Base-by-base conservation (phyloP, 2,329 filamentous ascomycete species). In the Epichloe sibirici region DNA sequence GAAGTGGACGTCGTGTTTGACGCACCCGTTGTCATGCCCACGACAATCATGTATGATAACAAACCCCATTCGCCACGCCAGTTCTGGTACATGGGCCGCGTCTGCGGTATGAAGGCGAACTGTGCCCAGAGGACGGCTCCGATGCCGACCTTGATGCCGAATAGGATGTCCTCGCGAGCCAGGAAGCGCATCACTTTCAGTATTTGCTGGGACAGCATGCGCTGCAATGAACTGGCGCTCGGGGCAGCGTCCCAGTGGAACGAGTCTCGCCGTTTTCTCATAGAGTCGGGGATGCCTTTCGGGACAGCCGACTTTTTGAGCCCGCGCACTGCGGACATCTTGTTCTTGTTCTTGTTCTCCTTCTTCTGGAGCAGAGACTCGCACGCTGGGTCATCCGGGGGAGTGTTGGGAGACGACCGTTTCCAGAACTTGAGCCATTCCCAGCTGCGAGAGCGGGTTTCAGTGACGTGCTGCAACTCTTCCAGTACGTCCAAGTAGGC, bases 41-140 rank as follows among this genome's bases (percentile, higher is more conserved):
- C 95, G 25, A 98, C 93, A 63, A 97, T 83, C 91, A 97, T 97
- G 72, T 95, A 97, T 0, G 90, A 95, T 52, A 98, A 69, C 2
- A 98, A 75, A 23, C 93, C 93, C 93, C 93, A 98, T 74, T 98
- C 93, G 34, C 91, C 91, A 65, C 91, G 78, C 89, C 90, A 97
- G 61, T 85, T 85, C 50, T 82, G 77, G 65, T 96, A 98, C 21
- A 86, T 77, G 0, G 87, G 86, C 50, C 90, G 76, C 2, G 90
- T 95, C 8, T 77, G 72, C 1, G 83, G 79, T 37, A 96, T 78
- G 62, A 95, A 98, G 2, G 93, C 85, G 59, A 94, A 87, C 66
- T 93, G 81, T 17, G 90, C 91, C 72, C 91, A 97, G 0, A 96
- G 69, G 4, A 90, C 80, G 12, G 93, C 93, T 23, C 93, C 93